Evolutionary conservation across 495 filamentous ascomycete species (phyloP).

Genomic region (Penicillium mononematosum): DNA sequence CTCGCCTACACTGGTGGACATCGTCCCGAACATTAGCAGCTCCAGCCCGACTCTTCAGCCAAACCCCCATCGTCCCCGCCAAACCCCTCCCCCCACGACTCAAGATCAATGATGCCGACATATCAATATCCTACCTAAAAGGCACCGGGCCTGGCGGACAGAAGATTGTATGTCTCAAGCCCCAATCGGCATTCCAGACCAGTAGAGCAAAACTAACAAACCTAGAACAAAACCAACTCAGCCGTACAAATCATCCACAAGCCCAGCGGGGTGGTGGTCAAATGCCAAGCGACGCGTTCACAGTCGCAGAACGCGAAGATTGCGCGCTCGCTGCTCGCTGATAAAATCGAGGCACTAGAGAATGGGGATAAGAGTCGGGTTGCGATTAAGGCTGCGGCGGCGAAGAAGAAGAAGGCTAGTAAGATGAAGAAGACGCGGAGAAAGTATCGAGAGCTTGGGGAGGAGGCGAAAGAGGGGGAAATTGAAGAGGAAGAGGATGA

Average conservation of each 20-base stretch:
- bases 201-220: not conserved
- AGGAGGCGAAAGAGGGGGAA: conserved; percentile 41
- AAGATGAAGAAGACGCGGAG: conserved; percentile 62
- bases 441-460: conserved; percentile 59
- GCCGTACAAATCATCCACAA: conserved; percentile 91
- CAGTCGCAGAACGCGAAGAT: conserved; percentile 86
- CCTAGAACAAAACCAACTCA: conserved; percentile 91
- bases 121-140: conserved; percentile 83
- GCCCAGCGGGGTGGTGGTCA: conserved; percentile 85
- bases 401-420: conserved; percentile 63
- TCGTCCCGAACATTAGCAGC: not conserved
- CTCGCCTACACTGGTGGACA: conserved; percentile 1
- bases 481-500: conserved; percentile 47
- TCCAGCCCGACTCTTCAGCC: conserved; percentile 26
- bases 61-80: conserved; percentile 24
- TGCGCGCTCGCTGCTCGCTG: conserved; percentile 73
- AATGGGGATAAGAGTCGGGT: conserved; percentile 59
- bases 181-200: not conserved
- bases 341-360: conserved; percentile 67
- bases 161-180: conserved; percentile 63
- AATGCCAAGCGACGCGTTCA: conserved; percentile 87
- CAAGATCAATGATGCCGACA: conserved; percentile 70
- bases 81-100: conserved; percentile 74
- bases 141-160: conserved; percentile 93
- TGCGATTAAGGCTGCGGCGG: conserved; percentile 53